Percentiles rank a stretch among this genome's conserved stretches.
phyloP scores from a whole-genome alignment of 1,284 basidiomycete species.

The Ceratobasidium theobromae region DNA sequence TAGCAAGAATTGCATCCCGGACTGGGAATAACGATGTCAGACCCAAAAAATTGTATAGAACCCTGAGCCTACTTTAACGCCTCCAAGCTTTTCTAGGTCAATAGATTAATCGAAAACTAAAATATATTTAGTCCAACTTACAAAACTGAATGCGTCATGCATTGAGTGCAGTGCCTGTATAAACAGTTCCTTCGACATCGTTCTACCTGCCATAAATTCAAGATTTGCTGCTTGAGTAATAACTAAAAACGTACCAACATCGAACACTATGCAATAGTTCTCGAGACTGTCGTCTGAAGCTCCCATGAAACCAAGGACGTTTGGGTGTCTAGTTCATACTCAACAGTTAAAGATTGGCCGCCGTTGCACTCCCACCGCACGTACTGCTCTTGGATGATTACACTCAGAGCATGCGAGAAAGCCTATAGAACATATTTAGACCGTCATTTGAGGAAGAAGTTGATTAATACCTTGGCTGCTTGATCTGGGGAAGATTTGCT shows the following conservation, averaged over 20 bases:
- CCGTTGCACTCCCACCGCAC: background rate
- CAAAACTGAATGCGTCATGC: slow-evolving; percentile 3
- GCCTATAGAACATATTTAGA: too few species aligned
- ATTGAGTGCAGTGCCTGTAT: background rate
- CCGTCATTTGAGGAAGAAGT: too few species aligned
- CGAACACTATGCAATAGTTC: slow-evolving; percentile 10
- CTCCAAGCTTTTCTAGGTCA: background rate
- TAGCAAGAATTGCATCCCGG: slow-evolving; percentile 20
- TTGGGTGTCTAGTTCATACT: background rate
- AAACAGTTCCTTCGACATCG: background rate
- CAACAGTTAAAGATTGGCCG: background rate
- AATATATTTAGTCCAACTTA: background rate
- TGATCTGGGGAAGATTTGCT: background rate
- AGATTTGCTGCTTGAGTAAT: background rate
- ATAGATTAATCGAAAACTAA: background rate
- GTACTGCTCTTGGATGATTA: slow-evolving; percentile 8
- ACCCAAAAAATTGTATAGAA: background rate
- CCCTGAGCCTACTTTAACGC: background rate
- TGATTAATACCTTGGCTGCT: slow-evolving; percentile 2
- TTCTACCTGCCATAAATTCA: background rate
- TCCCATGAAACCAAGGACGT: slow-evolving; percentile 17
- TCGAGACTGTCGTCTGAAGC: background rate
- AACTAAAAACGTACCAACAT: background rate
- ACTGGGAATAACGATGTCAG: background rate
- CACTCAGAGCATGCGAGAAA: too few species aligned